Base-by-base conservation (phyloP, 2,329 filamentous ascomycete genomes). In the Coleophoma cylindrospora region DNA sequence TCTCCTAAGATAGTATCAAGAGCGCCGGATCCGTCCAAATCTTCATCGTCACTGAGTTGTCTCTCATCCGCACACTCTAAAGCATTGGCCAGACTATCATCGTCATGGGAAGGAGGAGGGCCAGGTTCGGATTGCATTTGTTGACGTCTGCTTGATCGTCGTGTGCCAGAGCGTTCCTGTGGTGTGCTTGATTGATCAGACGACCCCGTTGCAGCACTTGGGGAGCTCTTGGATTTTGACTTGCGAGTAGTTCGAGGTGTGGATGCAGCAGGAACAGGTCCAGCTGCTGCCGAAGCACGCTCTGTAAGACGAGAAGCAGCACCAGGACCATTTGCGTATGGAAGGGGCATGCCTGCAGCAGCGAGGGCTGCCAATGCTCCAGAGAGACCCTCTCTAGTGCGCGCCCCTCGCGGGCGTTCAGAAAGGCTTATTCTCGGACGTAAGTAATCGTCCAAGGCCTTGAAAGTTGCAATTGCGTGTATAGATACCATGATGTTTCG, bases 401-500 rank as follows among this genome's bases (percentile, higher is more conserved):
- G 79, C 32, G 79, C 75, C 10, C 73, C 74, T 40, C 84, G 78
- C 12, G 87, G 81, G 17, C 89, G 82, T 55, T 96, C 91, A 3
- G 87, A 83, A 13, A 94, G 67, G 61, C 78, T 90, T 52, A 99
- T 95, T 53, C 92, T 82, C 8, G 94, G 94, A 36, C 94, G 85
- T 40, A 99, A 76, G 66, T 97, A 99, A 65, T 99, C 94, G 64
- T 97, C 94, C 21, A 99, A 73, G 0, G 92, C 89, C 67, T 96
- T 97, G 74, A 99, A 97, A 0, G 91, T 97, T 2, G 94, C 92
- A 62, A 99, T 97, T 14, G 94, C 94, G 66, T 99, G 94, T 50
- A 99, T 99, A 0, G 91, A 95, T 1, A 99, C 94, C 87, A 96
- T 96, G 55, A 99, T 95, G 58, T 92, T 96, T 19, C 89, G 82